phyloP scores from a whole-genome alignment of 2,329 filamentous ascomycete species.

The Neofusicoccum kwambonambiense region DNA sequence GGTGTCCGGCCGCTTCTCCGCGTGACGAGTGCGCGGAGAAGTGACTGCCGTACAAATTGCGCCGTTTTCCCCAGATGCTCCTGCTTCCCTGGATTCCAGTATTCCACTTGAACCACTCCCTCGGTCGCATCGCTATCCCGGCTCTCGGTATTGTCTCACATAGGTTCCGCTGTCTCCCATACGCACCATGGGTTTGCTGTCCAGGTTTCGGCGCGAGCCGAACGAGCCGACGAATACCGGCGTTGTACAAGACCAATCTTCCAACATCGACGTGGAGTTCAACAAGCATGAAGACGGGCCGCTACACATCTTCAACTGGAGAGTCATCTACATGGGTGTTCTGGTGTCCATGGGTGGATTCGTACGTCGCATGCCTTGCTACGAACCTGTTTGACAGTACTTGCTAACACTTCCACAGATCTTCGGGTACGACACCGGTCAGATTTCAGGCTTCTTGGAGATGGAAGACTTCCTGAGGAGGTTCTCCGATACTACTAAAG shows the following conservation, averaged over 20 bases:
- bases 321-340: slow-evolving; percentile 27
- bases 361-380: background rate
- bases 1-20: background rate
- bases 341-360: slow-evolving; percentile 38
- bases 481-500: slow-evolving; percentile 28
- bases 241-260: background rate
- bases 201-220: slow-evolving; percentile 6
- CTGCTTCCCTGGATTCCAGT: background rate
- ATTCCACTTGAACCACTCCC: background rate
- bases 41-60: slow-evolving; percentile 1
- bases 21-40: background rate
- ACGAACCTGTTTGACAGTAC: background rate
- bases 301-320: slow-evolving; percentile 8
- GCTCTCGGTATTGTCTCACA: background rate
- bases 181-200: background rate
- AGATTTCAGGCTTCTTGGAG: slow-evolving; percentile 34
- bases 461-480: slow-evolving; percentile 35
- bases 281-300: background rate
- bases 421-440: slow-evolving; percentile 32
- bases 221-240: background rate
- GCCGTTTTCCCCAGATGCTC: background rate
- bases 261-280: background rate
- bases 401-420: slow-evolving; percentile 21
- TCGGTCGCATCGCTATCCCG: background rate
- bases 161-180: background rate